phyloP scores from a whole-genome alignment of 1,284 basidiomycete species.

The Xanthoconium separans region DNA sequence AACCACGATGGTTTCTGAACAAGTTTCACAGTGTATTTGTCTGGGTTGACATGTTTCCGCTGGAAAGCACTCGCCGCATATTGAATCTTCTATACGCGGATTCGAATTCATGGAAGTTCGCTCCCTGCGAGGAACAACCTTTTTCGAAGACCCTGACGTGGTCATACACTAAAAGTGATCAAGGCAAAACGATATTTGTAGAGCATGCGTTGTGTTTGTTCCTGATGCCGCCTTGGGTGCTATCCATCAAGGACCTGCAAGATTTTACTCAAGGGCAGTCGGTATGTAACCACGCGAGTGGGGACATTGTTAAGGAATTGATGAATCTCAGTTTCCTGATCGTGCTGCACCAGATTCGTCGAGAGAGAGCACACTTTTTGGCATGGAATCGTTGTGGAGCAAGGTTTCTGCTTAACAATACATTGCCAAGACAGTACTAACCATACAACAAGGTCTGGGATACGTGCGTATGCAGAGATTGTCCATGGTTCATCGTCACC shows the following conservation, averaged over 20 bases:
- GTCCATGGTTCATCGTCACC: conserved; percentile 65
- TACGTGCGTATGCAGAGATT: conserved; percentile 49
- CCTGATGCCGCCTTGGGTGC: conserved; percentile 65
- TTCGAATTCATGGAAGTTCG: conserved; percentile 43
- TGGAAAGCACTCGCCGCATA: conserved; percentile 53
- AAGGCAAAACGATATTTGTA: conserved; percentile 10
- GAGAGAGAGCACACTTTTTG: conserved; percentile 13
- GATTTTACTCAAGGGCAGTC: conserved; percentile 48
- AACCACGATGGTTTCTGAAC: conserved; percentile 10
- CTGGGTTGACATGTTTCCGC: conserved; percentile 52
- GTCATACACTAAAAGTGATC: conserved; percentile 30
- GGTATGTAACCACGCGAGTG: conserved; percentile 35
- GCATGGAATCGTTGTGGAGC: conserved; percentile 56
- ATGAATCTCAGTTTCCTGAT: conserved; percentile 24
- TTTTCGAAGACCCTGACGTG: conserved; percentile 53
- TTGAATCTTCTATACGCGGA: conserved; percentile 49
- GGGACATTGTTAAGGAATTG: conserved; percentile 2
- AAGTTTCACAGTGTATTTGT: conserved; percentile 31
- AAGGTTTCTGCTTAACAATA: conserved; percentile 45
- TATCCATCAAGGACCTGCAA: conserved; percentile 54
- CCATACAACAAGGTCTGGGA: conserved; percentile 57
- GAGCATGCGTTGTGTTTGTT: conserved; percentile 47
- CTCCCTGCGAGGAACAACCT: conserved; percentile 36
- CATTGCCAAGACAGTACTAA: conserved; percentile 10
- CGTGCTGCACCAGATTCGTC: conserved; percentile 7